Conservation (phyloP, 148 eudicot genomes). For the Polygonum maritimum region DNA sequence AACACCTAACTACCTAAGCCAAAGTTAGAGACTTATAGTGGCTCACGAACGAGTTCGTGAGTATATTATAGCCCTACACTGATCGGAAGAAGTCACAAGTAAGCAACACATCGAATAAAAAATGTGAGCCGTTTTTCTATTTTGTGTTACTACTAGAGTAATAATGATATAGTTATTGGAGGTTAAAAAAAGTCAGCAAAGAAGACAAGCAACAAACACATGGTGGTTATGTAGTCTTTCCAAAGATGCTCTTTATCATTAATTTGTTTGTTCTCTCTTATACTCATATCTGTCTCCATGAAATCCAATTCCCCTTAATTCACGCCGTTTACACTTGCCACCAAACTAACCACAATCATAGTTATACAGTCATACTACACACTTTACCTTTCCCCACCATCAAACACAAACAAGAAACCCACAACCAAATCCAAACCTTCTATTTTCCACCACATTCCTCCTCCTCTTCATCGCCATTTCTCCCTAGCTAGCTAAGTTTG, state of each 20-base stretch:
- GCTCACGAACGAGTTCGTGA: no score
- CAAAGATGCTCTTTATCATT: background rate
- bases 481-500: no score
- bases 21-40: no score
- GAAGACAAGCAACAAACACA: background rate
- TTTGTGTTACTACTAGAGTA: background rate
- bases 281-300: slow-evolving; percentile 10
- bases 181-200: slow-evolving; percentile 8
- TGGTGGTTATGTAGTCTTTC: slow-evolving; percentile 1
- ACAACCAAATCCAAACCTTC: background rate
- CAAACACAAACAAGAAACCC: slow-evolving; percentile 5
- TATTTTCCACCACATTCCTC: slow-evolving; percentile 12
- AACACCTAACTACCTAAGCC: no score
- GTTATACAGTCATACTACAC: background rate
- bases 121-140: background rate
- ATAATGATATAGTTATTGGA: background rate
- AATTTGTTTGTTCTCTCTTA: background rate
- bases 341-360: slow-evolving; percentile 16
- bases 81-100: no score
- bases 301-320: slow-evolving; percentile 33
- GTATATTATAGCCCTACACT: no score
- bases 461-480: slow-evolving; percentile 7
- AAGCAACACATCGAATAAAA: background rate
- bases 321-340: slow-evolving; percentile 51
- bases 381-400: slow-evolving; percentile 19